Base-by-base conservation (phyloP, 1,284 basidiomycete species). In the Cystobasidium sp. region DNA sequence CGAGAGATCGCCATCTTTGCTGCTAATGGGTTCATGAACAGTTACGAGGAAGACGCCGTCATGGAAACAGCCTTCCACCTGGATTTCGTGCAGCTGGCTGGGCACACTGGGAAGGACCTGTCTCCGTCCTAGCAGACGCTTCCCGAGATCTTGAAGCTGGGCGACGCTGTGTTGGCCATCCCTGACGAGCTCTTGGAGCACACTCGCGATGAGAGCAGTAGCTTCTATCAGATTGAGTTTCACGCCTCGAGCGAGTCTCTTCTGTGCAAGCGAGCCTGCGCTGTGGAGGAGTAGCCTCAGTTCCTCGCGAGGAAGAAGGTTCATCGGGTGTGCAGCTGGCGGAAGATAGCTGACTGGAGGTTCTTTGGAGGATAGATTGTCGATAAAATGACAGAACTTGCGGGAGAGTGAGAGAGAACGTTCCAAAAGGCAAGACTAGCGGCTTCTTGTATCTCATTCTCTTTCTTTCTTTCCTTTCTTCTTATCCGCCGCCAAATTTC, bases 1-100 rank as follows among this genome's bases (percentile, higher is more conserved):
- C 6, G 84, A 83, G 37, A 98, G 85, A 80, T 96, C 85, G 1
- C 93, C 94, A 59, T 86, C 83, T 75, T 93, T 88, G 0, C 91
- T 90, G 80, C 91, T 94, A 75, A 99, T 89, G 4, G 96, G 96
- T 78, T 96, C 89, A 80, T 97, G 94, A 41, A 97, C 92, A 0
- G 94, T 95, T 39, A 97, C 94, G 18, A 97, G 87, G 83, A 97
- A 97, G 0, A 94, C 92, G 4, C 94, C 89, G 76, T 93, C 91
- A 1, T 83, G 85, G 80, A 97, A 94, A 0, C 93, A 95, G 20
- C 93, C 94, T 81, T 97, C 94, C 0, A 97, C 92, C 81, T 96
- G 93, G 47, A 97, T 90, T 78, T 93, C 89, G 76, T 93, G 81
- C 22, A 84, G 72, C 22, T 81, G 76, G 44, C 79, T 77, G 0